Percentiles rank a stretch among this genome's conserved stretches.
Conservation (phyloP, 257 asterid species). For the Scutellaria baicalensis region DNA sequence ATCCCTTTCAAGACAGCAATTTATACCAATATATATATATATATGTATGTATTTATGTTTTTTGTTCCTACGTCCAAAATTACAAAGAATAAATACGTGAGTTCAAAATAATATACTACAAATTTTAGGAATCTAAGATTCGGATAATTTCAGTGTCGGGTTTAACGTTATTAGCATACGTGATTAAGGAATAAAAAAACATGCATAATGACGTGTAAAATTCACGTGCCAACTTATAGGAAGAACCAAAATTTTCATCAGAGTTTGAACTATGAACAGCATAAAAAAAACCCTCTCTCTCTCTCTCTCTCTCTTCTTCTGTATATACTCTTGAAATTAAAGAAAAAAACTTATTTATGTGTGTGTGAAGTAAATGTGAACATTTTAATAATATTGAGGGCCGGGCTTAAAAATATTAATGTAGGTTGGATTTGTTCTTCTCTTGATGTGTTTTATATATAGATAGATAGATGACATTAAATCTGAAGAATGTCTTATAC, state of each 20-base stretch:
- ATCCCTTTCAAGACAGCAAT: constrained; percentile 23
- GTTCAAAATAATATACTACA: too few relatives aligned
- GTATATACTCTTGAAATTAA: not conserved
- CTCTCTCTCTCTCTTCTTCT: too few relatives aligned
- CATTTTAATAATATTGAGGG: constrained; percentile 30
- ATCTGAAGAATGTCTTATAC: constrained; percentile 42
- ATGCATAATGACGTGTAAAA: constrained; percentile 11
- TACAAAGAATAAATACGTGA: not conserved
- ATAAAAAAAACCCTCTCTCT: constrained; percentile 4
- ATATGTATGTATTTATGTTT: not conserved
- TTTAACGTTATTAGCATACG: not conserved
- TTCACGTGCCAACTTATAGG: constrained; percentile 35
- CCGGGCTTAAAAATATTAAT: constrained; percentile 32
- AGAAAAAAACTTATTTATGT: not conserved
- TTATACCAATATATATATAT: not conserved
- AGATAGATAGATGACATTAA: too few relatives aligned
- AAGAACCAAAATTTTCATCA: constrained; percentile 28
- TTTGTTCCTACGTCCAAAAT: constrained; percentile 11
- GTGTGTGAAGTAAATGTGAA: constrained; percentile 19
- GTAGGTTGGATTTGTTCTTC: constrained; percentile 59
- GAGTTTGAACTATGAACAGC: constrained; percentile 33
- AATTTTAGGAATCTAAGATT: not conserved
- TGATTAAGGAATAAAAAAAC: not conserved
- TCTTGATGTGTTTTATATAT: constrained; percentile 52
- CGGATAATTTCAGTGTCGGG: not conserved